Percentiles rank a stretch among this genome's conserved stretches.
phyloP scores from a whole-genome alignment of 164 flowering plant genomes.

The Chimonanthus salicifolius region DNA sequence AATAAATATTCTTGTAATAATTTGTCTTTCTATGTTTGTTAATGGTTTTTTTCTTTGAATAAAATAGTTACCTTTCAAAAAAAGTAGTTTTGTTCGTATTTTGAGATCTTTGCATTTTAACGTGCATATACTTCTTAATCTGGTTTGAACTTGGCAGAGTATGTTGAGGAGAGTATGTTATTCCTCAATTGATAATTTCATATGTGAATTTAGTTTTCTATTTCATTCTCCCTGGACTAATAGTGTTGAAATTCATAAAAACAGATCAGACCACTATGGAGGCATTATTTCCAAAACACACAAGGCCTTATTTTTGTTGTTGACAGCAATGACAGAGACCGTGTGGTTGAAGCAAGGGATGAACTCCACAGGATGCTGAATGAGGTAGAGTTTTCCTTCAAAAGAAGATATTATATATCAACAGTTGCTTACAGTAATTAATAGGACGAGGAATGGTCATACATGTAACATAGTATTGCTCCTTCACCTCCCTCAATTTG shows the following conservation, averaged over 20 bases:
- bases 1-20: too few species aligned
- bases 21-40: too few species aligned
- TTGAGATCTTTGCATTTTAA: too few species aligned
- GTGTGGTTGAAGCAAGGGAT: constrained; percentile 69
- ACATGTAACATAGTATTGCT: background rate
- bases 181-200: background rate
- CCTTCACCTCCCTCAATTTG: background rate
- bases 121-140: background rate
- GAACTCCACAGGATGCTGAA: constrained; percentile 75
- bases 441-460: background rate
- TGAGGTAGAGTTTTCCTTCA: constrained; percentile 37
- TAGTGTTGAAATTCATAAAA: background rate
- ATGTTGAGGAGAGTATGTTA: too few species aligned
- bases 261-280: constrained; percentile 73
- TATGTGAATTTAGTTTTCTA: background rate
- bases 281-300: constrained; percentile 76
- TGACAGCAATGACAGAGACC: constrained; percentile 74
- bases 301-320: constrained; percentile 79
- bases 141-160: background rate
- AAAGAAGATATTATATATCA: too few species aligned
- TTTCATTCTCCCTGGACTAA: background rate
- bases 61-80: too few species aligned
- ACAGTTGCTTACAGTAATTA: background rate
- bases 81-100: too few species aligned
- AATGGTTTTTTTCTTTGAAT: too few species aligned